Base-by-base conservation (phyloP, 345 rosid genomes). In the Carallia brachiata region DNA sequence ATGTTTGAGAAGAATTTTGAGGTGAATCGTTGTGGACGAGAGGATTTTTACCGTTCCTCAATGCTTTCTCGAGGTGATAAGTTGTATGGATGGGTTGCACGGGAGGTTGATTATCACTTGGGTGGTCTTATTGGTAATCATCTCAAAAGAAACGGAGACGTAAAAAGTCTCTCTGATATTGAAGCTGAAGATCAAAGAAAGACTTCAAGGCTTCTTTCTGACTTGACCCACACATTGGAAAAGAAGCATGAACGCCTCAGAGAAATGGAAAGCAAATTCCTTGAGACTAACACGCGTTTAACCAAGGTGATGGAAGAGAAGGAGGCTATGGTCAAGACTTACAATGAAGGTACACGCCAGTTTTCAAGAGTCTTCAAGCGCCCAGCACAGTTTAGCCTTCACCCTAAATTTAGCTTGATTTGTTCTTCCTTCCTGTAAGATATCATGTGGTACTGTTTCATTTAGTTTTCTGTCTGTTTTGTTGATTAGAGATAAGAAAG, bases 41-140 rank as follows among this genome's bases (percentile, higher is more conserved):
- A 59, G 70, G 87, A 90, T 18, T 89, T 74, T 63, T 63, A 5
- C 5, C 62, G 39, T 10, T 61, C 19, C 71, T 34, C 58, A 1
- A 70, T 64, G 3, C 77, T 69, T 65, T 8, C 70, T 56, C 60
- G 55, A 58, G 87, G 85, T 66, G 73, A 78, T 53, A 77, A 65
- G 60, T 55, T 70, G 52, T 90, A 80, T 74, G 97, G 89, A 63
- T 90, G 98, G 98, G 71, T 89, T 65, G 93, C 92, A 7, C 63
- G 88, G 18, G 89, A 80, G 37, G 86, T 76, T 36, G 96, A 89
- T 66, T 93, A 74, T 62, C 1, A 77, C 47, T 53, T 77, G 6
- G 62, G 23, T 23, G 66, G 73, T 23, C 17, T 82, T 4, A 36
- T 87, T 53, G 88, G 89, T 66, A 73, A 82, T 36, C 67, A 77